Evolutionary conservation across 352 stramenopile genomes (phyloP).

Genomic region (Phytophthora hibernalis): DNA sequence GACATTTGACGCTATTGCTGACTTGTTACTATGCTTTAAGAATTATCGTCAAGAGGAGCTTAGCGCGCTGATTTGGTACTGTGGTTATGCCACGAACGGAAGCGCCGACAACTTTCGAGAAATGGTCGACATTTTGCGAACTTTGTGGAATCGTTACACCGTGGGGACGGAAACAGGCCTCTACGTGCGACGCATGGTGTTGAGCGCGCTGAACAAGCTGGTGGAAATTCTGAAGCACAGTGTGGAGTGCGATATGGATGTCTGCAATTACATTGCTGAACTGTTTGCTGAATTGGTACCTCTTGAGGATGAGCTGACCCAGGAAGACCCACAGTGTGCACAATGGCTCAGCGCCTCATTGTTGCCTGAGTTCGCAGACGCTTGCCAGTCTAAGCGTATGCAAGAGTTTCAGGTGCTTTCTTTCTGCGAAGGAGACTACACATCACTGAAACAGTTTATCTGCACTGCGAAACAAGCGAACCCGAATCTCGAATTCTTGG

Average conservation of each 20-base stretch:
- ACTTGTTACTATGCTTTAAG: constrained; percentile 62
- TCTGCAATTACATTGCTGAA: constrained; percentile 70
- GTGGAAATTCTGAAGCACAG: constrained; percentile 81
- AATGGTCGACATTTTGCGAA: constrained; percentile 63
- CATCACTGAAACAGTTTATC: constrained; percentile 72
- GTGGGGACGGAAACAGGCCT: constrained; percentile 33
- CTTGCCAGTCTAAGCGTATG: constrained; percentile 61
- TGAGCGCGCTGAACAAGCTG: constrained; percentile 79
- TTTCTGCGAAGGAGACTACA: constrained; percentile 79
- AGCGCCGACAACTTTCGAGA: constrained; percentile 37
- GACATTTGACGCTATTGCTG: constrained; percentile 66
- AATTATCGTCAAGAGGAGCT: constrained; percentile 70
- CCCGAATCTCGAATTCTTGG: constrained; percentile 67
- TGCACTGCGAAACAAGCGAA: constrained; percentile 70
- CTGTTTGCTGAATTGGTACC: constrained; percentile 76
- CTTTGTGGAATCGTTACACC: constrained; percentile 39
- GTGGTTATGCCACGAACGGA: constrained; percentile 46
- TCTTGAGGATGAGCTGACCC: constrained; percentile 48
- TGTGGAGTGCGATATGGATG: constrained; percentile 63
- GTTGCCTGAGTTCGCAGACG: constrained; percentile 74
- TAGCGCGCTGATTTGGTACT: constrained; percentile 71
- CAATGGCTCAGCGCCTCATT: constrained; percentile 78
- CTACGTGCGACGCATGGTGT: constrained; percentile 76
- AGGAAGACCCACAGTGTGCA: constrained; percentile 71
- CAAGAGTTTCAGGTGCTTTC: constrained; percentile 68